phyloP scores from a whole-genome alignment of 2,329 filamentous ascomycete species.

The Zymoseptoria passerinii region DNA sequence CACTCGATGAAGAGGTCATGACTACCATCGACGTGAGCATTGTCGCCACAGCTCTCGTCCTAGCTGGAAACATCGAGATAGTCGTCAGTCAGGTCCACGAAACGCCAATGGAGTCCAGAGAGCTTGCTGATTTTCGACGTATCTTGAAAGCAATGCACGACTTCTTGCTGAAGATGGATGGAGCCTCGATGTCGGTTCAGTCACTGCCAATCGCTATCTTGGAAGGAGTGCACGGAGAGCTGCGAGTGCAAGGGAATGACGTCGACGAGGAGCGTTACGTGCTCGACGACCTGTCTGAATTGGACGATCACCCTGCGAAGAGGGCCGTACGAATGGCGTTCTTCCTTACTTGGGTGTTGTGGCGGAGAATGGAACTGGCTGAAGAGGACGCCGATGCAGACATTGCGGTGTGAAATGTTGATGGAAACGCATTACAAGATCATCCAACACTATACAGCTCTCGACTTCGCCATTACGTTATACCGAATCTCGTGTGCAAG shows the following conservation, averaged over 20 bases:
- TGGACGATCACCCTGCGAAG: neutral
- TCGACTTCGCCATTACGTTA: no score
- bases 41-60: neutral
- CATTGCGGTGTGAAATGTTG: neutral
- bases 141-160: neutral
- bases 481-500: neutral
- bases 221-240: neutral
- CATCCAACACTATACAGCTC: no score
- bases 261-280: neutral
- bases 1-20: neutral
- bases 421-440: neutral
- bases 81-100: neutral
- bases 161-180: neutral
- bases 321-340: neutral
- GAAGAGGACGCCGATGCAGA: neutral
- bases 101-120: neutral
- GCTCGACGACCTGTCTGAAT: neutral
- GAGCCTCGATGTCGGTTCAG: neutral
- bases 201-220: neutral
- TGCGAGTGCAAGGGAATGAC: neutral
- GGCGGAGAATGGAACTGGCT: neutral
- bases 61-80: neutral
- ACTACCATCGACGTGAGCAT: neutral
- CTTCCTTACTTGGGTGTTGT: neutral
- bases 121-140: neutral